A percentile compares a stretch with the other conserved stretches of the same genome.
Evolutionary conservation across 305 asterid species (phyloP).

Genomic region (Solanum chacoense): DNA sequence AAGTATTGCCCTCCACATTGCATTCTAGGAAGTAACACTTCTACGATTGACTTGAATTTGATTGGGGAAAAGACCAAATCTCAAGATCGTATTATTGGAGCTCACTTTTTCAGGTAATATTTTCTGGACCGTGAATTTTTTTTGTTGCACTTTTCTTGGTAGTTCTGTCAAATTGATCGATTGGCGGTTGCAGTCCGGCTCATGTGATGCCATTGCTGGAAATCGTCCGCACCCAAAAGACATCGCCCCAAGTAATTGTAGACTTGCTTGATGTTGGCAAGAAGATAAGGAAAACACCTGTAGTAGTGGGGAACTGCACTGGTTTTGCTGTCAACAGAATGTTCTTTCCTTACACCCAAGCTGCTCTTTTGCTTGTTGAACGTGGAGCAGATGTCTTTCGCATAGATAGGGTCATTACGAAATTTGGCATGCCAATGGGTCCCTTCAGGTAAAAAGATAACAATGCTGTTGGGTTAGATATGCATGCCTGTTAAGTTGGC

Average conservation of each 20-base stretch:
- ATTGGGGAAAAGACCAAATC: constrained; percentile 85
- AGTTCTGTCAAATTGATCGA: neutral
- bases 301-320: constrained; percentile 96
- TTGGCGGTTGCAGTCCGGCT: constrained; percentile 68
- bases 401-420: constrained; percentile 65
- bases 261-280: constrained; percentile 88
- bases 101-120: constrained; percentile 91
- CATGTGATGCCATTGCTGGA: constrained; percentile 99
- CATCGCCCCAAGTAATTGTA: constrained; percentile 84
- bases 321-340: constrained; percentile 96
- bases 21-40: constrained; percentile 92
- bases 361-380: constrained; percentile 84
- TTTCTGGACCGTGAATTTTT: neutral
- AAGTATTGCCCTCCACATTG: constrained; percentile 87
- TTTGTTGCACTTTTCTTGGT: neutral
- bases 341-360: constrained; percentile 98
- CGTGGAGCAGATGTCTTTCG: constrained; percentile 74
- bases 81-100: constrained; percentile 86
- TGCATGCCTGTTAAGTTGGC: neutral
- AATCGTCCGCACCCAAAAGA: constrained; percentile 81
- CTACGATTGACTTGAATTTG: constrained; percentile 84
- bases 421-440: constrained; percentile 99
- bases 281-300: constrained; percentile 91
- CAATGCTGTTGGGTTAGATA: neutral
- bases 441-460: constrained; percentile 67